Conservation (phyloP, 2,329 filamentous ascomycete species). For the Beauveria sp. region DNA sequence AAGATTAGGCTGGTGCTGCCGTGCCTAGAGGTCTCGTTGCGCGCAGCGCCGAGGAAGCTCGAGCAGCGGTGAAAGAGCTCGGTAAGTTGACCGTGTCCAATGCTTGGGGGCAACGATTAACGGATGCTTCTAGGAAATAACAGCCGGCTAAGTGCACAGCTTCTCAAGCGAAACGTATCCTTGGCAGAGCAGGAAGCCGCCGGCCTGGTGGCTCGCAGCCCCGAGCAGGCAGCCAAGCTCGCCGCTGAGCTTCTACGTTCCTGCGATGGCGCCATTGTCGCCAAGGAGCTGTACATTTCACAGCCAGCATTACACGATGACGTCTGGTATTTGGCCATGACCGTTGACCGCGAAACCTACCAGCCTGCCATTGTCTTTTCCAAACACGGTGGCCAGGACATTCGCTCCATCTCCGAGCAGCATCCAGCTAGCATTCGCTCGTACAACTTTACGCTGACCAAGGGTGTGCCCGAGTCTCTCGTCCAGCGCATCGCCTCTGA, state of each 20-base stretch:
- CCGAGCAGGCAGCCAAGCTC: conserved; percentile 14
- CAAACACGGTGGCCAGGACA: conserved; percentile 13
- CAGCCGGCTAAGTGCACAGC: conserved; percentile 22
- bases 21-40: conserved; percentile 19
- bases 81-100: conserved; percentile 13
- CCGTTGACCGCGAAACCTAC: conserved; percentile 34
- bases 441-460: conserved; percentile 20
- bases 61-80: conserved; percentile 16
- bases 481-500: conserved; percentile 12
- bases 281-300: conserved; percentile 29
- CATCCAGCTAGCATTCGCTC: conserved; percentile 2
- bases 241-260: conserved; percentile 17
- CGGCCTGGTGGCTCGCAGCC: background rate
- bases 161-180: conserved; percentile 14
- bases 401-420: conserved; percentile 15
- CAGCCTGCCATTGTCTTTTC: conserved; percentile 31
- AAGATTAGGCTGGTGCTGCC: conserved; percentile 19
- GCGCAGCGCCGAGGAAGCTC: conserved; percentile 16
- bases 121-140: conserved; percentile 13
- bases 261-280: conserved; percentile 6
- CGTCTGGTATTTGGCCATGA: conserved; percentile 34
- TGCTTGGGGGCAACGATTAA: background rate
- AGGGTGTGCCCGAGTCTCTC: conserved; percentile 20
- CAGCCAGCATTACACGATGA: conserved; percentile 22
- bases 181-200: background rate